phyloP scores from a whole-genome alignment of 176 grass and related monocot genomes.

The maize (Zea mays) region Zm-B73-REFERENCE-NAM-5.0 NC_050099.1:121618501-121619000 shows the following conservation, averaged over 20 bases:
- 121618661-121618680: neutral
- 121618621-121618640: neutral
- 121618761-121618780: conserved; percentile 70
- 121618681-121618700: conserved; percentile 34
- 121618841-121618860: conserved; percentile 66
- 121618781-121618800: conserved; percentile 69
- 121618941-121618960: conserved; percentile 85
- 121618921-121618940: conserved; percentile 53
- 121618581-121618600: conserved; percentile 70
- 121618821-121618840: conserved; percentile 63
- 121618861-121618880: conserved; percentile 64
- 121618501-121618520: conserved; percentile 67
- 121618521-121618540: conserved; percentile 64
- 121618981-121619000: conserved; percentile 74
- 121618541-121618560: conserved; percentile 68
- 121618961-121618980: conserved; percentile 72
- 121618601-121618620: conserved; percentile 92
- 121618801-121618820: conserved; percentile 70
- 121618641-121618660: conserved; percentile 6
- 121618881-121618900: conserved; percentile 68
- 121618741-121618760: conserved; percentile 72
- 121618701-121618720: conserved; percentile 79
- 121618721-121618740: conserved; percentile 59
- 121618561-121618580: conserved; percentile 59
- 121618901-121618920: conserved; percentile 64